These are phyloP conservation scores for Polygonum maritimum DNA, from an alignment of 148 eudicot species.

Conservation along the genomic window DNA sequence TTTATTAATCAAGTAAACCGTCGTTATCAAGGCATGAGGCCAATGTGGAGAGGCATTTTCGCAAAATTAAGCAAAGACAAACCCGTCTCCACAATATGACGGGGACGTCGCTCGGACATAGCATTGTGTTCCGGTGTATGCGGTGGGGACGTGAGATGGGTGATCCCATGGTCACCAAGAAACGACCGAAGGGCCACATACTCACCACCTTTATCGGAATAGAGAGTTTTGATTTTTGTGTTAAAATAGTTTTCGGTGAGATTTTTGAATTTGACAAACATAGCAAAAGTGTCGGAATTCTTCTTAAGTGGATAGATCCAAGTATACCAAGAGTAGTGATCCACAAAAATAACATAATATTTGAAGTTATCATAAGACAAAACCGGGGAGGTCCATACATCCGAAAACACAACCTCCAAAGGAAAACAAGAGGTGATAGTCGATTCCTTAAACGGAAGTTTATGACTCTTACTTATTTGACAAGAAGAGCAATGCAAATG, in stretches of 20 bases:
- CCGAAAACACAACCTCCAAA: neutral
- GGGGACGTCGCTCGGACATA: neutral
- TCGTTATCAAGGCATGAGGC: neutral
- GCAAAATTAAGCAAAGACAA: neutral
- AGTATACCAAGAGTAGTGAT: neutral
- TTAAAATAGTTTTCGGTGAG: neutral
- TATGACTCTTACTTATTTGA: neutral
- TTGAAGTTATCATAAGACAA: neutral
- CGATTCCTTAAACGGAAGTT: neutral
- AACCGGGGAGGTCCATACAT: neutral
- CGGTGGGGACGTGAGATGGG: neutral
- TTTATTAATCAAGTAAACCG: neutral
- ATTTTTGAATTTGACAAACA: neutral
- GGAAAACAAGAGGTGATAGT: neutral
- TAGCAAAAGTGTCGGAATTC: neutral
- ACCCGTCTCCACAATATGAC: neutral
- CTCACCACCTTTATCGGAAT: neutral
- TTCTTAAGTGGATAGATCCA: neutral
- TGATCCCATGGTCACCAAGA: neutral
- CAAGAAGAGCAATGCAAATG: neutral
- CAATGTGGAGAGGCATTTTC: neutral
- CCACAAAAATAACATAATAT: neutral
- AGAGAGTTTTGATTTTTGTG: neutral
- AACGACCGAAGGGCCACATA: neutral
- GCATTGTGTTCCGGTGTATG: neutral